Evolutionary conservation across 257 asterid species (phyloP), one percentile per base, ranked within the genome.

Genomic region (Solanum chilense): DNA sequence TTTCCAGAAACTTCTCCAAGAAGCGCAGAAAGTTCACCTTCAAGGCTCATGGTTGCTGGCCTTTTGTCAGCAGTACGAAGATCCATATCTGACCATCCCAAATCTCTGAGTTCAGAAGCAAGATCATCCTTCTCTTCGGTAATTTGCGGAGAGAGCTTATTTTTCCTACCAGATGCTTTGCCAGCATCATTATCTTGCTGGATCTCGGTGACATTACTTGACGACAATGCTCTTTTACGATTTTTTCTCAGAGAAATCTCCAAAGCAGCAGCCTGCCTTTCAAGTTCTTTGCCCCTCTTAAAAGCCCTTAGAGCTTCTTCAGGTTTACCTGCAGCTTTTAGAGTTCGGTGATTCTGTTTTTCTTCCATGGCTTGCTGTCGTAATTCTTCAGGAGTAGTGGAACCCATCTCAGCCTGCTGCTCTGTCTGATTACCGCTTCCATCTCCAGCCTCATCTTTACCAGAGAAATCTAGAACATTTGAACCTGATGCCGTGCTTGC

Each of bases 21-120:
- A 85, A 97, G 96, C 5, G 94, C 90, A 85, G 97, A 93, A 78
- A 96, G 95, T 89, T 97, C 99, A 87, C 99, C 94, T 90, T 96
- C 99, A 90, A 96, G 76, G 86, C 92, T 90, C 90, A 92, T 42
- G 56, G 88, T 88, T 62, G 91, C 93, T 4, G 98, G 94, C 90
- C 74, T 92, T 87, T 91, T 95, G 49, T 93, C 97, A 68, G 93
- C 89, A 68, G 86, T 91, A 76, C 73, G 95, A 81, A 97, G 92
- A 89, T 97, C 99, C 88, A 88, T 60, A 89, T 96, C 99, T n/a
- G 98, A 95, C 99, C 99, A 97, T 85, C 99, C 99, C 90, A 97
- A 87, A 86, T 94, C 98, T 93, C 91, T 96, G 82, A 97, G 98
- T 81, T 95, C 99, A 83, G 96, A 83, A 64, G 96, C 93, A 89